Evolutionary conservation across 257 asterid genomes (phyloP).

Genomic region (Agastache rugosa): DNA sequence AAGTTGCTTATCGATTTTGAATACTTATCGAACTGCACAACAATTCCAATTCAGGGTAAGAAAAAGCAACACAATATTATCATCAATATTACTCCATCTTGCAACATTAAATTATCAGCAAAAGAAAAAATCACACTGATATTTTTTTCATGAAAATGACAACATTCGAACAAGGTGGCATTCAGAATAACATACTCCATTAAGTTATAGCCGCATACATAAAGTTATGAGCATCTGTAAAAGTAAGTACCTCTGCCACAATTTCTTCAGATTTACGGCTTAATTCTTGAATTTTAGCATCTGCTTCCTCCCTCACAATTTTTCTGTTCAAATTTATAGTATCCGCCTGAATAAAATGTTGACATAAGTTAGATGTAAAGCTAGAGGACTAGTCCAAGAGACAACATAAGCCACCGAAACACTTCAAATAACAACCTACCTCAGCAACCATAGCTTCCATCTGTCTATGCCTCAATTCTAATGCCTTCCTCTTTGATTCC

Average conservation of each 20-base stretch:
- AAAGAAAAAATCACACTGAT: not conserved
- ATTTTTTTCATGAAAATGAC: not conserved
- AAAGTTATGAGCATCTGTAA: not conserved
- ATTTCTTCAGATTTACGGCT: constrained; percentile 65
- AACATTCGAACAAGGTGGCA: not conserved
- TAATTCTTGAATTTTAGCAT: constrained; percentile 60
- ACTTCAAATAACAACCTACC: constrained; percentile 48
- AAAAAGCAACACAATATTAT: not conserved
- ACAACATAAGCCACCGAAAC: constrained; percentile 4
- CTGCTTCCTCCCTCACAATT: constrained; percentile 60
- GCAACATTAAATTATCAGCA: not conserved
- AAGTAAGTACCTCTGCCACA: constrained; percentile 54
- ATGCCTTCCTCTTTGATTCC: constrained; percentile 59
- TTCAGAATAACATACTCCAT: not conserved
- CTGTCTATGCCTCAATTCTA: constrained; percentile 59
- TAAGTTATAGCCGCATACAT: not conserved
- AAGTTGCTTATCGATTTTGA: constrained; percentile 50
- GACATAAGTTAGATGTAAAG: constrained; percentile 26
- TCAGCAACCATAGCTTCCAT: constrained; percentile 70
- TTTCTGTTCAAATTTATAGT: constrained; percentile 47
- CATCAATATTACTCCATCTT: not conserved
- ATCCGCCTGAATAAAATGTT: constrained; percentile 54
- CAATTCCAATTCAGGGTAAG: constrained; percentile 6
- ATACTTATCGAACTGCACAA: constrained; percentile 66
- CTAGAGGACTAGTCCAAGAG: constrained; percentile 5